A percentile compares a stretch with the other conserved stretches of the same genome.
phyloP scores from a whole-genome alignment of 2,329 filamentous ascomycete genomes.

The Biscogniauxia mediterranea region DNA sequence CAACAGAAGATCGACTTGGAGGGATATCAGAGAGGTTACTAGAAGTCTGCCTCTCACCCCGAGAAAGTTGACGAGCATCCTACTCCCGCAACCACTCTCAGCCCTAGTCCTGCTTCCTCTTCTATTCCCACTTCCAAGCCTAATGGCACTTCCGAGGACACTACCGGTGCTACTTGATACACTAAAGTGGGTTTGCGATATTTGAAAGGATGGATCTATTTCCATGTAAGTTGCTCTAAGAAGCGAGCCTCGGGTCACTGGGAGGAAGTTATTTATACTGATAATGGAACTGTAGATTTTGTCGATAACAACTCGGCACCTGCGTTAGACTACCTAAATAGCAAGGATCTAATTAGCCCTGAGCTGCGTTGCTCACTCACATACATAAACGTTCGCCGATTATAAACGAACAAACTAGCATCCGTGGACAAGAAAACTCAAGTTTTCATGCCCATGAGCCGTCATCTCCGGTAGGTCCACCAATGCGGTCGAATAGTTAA shows the following conservation, averaged over 20 bases:
- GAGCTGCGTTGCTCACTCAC: not conserved
- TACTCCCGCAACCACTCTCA: not conserved
- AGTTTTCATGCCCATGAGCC: not conserved
- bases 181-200: not conserved
- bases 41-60: not conserved
- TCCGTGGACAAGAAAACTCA: not conserved
- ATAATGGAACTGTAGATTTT: not conserved
- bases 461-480: not conserved
- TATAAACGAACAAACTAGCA: not conserved
- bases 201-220: not conserved
- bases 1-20: constrained; percentile 15
- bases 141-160: too few relatives aligned
- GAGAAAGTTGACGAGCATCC: not conserved
- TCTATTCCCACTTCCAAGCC: too few relatives aligned
- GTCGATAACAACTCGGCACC: not conserved
- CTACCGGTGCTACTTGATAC: too few relatives aligned
- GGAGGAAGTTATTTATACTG: not conserved
- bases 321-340: not conserved
- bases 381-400: not conserved
- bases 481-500: not conserved
- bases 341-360: not conserved
- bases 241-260: not conserved
- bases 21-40: constrained; percentile 7
- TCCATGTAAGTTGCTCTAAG: not conserved
- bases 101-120: too few relatives aligned